Percentiles rank a stretch among this genome's conserved stretches.
Evolutionary conservation across 805 yeast species (phyloP).

Genomic region (Pichia californica): DNA sequence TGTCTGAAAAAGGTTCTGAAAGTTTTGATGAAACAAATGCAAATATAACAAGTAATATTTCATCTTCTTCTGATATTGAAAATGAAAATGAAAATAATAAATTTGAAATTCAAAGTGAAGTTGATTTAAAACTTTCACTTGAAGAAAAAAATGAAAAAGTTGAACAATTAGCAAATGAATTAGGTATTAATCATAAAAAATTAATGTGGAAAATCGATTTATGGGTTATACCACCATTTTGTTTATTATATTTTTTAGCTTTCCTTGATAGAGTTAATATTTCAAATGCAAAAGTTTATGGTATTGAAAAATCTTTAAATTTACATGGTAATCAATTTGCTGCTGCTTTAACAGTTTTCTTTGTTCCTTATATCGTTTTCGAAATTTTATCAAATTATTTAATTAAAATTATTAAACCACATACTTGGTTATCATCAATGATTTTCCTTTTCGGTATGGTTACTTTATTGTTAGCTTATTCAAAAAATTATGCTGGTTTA

Average conservation of each 20-base stretch:
- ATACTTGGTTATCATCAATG: conserved; percentile 53
- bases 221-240: conserved; percentile 70
- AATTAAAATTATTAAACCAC: conserved; percentile 55
- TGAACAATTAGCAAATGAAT: conserved; percentile 33
- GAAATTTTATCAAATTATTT: conserved; percentile 63
- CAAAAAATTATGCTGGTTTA: conserved; percentile 48
- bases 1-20: conserved; percentile 5
- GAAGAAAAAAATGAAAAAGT: conserved; percentile 19
- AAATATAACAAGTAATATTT: too few relatives aligned
- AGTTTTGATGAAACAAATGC: conserved; percentile 1
- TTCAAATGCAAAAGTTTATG: conserved; percentile 72
- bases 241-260: conserved; percentile 65
- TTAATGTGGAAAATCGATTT: conserved; percentile 62
- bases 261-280: conserved; percentile 79
- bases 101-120: too few relatives aligned
- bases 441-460: conserved; percentile 57
- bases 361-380: conserved; percentile 60
- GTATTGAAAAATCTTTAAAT: conserved; percentile 48
- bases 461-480: conserved; percentile 61
- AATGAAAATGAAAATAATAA: not conserved
- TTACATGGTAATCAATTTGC: conserved; percentile 57
- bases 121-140: conserved; percentile 4
- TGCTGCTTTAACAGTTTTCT: conserved; percentile 60
- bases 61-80: too few relatives aligned
- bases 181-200: conserved; percentile 46